These are phyloP conservation scores for Fusarium nematophilum DNA, from an alignment of 2,329 filamentous ascomycete species.

Conservation along the genomic window DNA sequence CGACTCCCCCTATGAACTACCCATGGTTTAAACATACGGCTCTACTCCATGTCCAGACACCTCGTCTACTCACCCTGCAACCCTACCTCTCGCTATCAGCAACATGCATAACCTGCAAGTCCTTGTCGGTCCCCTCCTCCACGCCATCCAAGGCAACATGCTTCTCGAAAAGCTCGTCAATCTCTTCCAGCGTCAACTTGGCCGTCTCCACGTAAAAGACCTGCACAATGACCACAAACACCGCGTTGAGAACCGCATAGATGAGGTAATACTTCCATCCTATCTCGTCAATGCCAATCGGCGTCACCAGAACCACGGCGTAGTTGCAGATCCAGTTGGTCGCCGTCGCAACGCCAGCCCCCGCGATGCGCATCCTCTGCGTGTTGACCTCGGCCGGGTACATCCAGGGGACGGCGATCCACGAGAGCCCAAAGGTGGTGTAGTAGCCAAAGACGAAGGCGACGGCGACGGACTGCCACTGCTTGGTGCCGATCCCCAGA, in stretches of 20 bases:
- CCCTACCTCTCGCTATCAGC: too few species aligned
- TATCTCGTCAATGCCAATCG: slow-evolving; percentile 52
- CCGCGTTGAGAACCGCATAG: slow-evolving; percentile 58
- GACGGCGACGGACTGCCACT: slow-evolving; percentile 21
- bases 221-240: slow-evolving; percentile 56
- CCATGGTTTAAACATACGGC: too few species aligned
- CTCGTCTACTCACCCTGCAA: too few species aligned
- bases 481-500: not conserved
- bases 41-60: too few species aligned
- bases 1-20: too few species aligned
- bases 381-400: slow-evolving; percentile 50
- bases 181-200: slow-evolving; percentile 55
- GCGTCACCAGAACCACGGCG: slow-evolving; percentile 50
- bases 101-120: too few species aligned
- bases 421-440: slow-evolving; percentile 44
- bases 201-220: slow-evolving; percentile 59
- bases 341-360: slow-evolving; percentile 47
- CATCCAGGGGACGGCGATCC: slow-evolving; percentile 39
- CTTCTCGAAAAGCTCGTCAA: slow-evolving; percentile 50
- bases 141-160: too few species aligned
- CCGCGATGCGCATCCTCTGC: slow-evolving; percentile 49
- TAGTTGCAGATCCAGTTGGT: slow-evolving; percentile 51
- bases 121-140: too few species aligned
- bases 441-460: slow-evolving; percentile 47
- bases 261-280: slow-evolving; percentile 64